Base-by-base conservation (phyloP, 78 protist species). In the Fonticula alba region DNA sequence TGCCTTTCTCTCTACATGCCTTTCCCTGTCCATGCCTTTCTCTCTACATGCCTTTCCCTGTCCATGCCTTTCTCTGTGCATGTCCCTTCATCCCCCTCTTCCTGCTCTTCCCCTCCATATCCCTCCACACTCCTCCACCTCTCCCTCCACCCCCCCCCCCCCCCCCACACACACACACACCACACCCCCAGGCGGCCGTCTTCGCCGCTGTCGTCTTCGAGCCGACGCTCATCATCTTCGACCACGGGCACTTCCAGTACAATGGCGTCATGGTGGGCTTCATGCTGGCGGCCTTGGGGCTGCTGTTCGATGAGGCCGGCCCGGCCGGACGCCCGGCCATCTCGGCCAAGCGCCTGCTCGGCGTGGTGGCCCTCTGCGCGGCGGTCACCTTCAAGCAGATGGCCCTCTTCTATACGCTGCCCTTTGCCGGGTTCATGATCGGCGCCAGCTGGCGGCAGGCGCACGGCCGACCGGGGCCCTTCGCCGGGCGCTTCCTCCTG, bases 201-300 rank as follows among this genome's bases (percentile, higher is more conserved):
- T n/a, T n/a, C n/a, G n/a, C n/a, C n/a, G n/a, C n/a, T n/a, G n/a
- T 83, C 35, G 49, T 85, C 35, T 43, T 86, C 26, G 78, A 75
- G n/a, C 91, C 94, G 2, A 40, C 73, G 0, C 47, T 87, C 11
- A 10, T 89, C n/a, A 51, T 89, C 11, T 86, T 84, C 37, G 95
- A 88, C 54, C 91, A 87, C 69, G 98, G 93, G 31, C 98, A 94
- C 67, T 94, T 92, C 47, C 98, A 94, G 79, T 79, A 77, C 84
- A 91, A 91, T 58, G 36, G 71, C 51, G 57, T 81, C 40, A 38
- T 72, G 19, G 72, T 91, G n/a, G 94, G 95, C 14, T 80, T 91
- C 6, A 37, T 79, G 31, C 58, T 88, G 36, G n/a, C n/a, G 64
- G 66, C 47, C 71, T 70, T 2, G n/a, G 74, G 7, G 65, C 66